phyloP scores from a whole-genome alignment of 805 yeast species.

The Nakazawaea pomicola region DNA sequence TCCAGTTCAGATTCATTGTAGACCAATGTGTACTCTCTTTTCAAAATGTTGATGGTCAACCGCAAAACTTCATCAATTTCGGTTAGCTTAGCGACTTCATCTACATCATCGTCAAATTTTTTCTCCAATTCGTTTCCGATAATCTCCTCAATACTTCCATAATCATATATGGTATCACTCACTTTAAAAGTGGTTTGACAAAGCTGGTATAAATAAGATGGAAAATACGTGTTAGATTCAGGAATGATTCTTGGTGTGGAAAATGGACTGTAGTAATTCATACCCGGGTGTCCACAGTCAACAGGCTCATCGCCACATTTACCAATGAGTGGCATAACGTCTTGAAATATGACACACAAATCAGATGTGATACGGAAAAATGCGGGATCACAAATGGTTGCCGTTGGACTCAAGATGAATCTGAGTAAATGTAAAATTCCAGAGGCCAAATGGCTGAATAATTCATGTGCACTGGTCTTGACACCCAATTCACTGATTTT shows the following conservation, averaged over 20 bases:
- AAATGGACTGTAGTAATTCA: slow-evolving; percentile 6
- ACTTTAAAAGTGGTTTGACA: not conserved
- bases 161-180: not conserved
- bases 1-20: slow-evolving; percentile 1
- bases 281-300: not conserved
- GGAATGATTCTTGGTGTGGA: not conserved
- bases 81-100: not conserved
- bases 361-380: not conserved
- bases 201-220: slow-evolving; percentile 9
- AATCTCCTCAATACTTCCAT: not conserved
- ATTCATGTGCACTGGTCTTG: not conserved
- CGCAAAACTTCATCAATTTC: not conserved
- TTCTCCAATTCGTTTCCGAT: not conserved
- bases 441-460: slow-evolving; percentile 2
- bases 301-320: not conserved
- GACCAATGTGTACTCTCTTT: slow-evolving; percentile 8
- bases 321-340: not conserved
- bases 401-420: slow-evolving; percentile 2
- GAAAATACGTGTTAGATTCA: slow-evolving; percentile 1
- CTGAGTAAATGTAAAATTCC: slow-evolving; percentile 2
- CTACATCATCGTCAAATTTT: not conserved
- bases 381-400: slow-evolving; percentile 9
- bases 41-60: slow-evolving; percentile 6
- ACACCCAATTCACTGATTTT: not conserved
- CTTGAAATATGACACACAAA: not conserved